Conservation (phyloP, 768 basidiomycete genomes). For the Zangia roseola region DNA sequence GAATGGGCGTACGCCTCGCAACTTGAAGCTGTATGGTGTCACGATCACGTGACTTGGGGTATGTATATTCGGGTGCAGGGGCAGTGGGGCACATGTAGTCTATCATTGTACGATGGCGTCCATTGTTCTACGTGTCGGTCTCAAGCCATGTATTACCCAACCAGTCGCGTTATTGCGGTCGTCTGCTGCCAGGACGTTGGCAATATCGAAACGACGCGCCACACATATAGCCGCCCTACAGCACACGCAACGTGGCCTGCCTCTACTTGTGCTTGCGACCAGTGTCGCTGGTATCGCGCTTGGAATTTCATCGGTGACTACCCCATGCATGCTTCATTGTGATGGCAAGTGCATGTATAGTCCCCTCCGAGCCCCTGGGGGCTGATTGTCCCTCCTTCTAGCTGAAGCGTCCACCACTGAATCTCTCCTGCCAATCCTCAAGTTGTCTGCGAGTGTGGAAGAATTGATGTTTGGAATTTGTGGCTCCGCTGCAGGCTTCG, state of each 20-base stretch:
- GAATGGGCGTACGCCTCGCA: conserved; percentile 1
- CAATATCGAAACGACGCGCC: conserved; percentile 4
- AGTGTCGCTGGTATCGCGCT: conserved; percentile 45
- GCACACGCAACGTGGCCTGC: conserved; percentile 9
- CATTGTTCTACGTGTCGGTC: conserved; percentile 17
- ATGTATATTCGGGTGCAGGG: neutral
- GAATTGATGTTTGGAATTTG: conserved; percentile 87
- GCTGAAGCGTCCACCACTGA: conserved; percentile 7
- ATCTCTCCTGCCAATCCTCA: conserved; percentile 46
- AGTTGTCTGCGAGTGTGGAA: conserved; percentile 73
- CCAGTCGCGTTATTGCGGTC: conserved; percentile 3
- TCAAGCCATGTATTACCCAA: conserved; percentile 10
- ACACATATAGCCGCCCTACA: neutral
- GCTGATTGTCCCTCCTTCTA: conserved; percentile 9
- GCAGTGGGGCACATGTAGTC: neutral
- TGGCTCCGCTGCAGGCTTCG: conserved; percentile 88
- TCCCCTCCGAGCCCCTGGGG: neutral
- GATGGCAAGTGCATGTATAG: conserved; percentile 44
- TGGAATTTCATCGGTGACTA: conserved; percentile 39
- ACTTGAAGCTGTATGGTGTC: conserved; percentile 6
- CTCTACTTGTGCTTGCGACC: conserved; percentile 25
- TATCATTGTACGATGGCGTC: conserved; percentile 10
- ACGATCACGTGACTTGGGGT: conserved; percentile 21
- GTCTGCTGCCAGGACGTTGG: neutral
- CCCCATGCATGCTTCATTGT: conserved; percentile 42